A percentile compares a stretch with the other conserved stretches of the same genome.
Evolutionary conservation across 768 basidiomycete genomes (phyloP).

Genomic region (Suillus subalutaceus): DNA sequence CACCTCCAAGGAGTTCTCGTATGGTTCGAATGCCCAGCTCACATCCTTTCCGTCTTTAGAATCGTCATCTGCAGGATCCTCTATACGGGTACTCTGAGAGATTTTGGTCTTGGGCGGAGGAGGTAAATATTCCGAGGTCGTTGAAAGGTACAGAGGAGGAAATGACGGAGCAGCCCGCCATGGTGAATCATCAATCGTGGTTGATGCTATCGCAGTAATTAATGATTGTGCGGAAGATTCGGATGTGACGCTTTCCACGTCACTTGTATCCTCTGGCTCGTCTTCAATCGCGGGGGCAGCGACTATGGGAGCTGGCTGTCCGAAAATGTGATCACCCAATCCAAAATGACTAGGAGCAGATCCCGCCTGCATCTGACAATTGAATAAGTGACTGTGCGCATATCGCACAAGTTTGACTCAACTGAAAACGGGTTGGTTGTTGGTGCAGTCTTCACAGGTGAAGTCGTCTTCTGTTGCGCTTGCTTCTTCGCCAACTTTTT

Average conservation of each 20-base stretch:
- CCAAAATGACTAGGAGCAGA: conserved; percentile 46
- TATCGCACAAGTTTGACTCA: conserved; percentile 34
- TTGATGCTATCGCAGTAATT: conserved; percentile 57
- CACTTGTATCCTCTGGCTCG: conserved; percentile 32
- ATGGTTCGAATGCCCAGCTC: conserved; percentile 70
- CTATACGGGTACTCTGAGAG: conserved; percentile 39
- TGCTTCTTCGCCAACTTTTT: conserved; percentile 50
- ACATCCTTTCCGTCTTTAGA: conserved; percentile 49
- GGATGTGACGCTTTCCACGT: conserved; percentile 40
- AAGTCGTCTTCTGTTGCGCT: conserved; percentile 38
- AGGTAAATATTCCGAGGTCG: conserved; percentile 70
- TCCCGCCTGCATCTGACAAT: conserved; percentile 29
- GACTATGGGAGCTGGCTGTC: conserved; percentile 28
- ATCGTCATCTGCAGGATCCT: conserved; percentile 45
- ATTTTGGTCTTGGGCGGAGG: conserved; percentile 53
- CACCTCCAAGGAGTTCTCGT: conserved; percentile 77
- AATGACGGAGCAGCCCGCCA: conserved; percentile 72
- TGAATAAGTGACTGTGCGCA: conserved; percentile 8
- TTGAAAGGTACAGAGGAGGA: conserved; percentile 73
- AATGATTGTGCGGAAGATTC: conserved; percentile 51
- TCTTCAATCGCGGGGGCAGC: conserved; percentile 20
- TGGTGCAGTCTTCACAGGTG: conserved; percentile 35
- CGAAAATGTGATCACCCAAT: conserved; percentile 72
- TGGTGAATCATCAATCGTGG: conserved; percentile 58
- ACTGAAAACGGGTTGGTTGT: conserved; percentile 71